Evolutionary conservation across 176 grass and related monocot species (phyloP), one percentile per base, ranked within the genome.

Genomic region (Avena eriantha): DNA sequence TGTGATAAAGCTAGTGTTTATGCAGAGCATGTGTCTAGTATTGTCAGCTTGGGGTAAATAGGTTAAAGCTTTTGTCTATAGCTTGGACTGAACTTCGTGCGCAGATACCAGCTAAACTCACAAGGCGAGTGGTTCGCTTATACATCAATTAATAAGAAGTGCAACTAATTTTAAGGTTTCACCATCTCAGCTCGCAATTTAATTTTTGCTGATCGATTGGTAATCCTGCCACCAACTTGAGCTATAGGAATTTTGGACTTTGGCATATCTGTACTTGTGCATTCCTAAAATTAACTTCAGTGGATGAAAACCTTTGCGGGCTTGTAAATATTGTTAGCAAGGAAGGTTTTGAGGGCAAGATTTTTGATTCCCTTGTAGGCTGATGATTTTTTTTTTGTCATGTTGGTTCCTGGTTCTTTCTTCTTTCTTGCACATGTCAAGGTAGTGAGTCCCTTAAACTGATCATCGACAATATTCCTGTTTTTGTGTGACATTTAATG

Each of bases 321-420:
- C 64, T 34, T 67, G 2, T 0, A 67, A 67, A 33, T 66, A 33
- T 66, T 63, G 22, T 77, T 85, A 31, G 41, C 51, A 54, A 76
- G n/a, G 53, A 85, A 72, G 21, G 49, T 12, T 85, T 78, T 85
- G 53, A 84, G 22, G 78, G 41, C 22, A 81, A 72, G 59, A 59
- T 77, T 47, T 89, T 89, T 84, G 80, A 80, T 87, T 85, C 71
- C 33, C 51, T 53, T 87, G 8, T 58, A 60, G 36, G 55, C 24
- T 74, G 55, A 84, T 89, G 47, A 82, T 73, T 67, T 89, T 29
- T 89, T 29, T 29, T 73, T 59, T 94, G 10, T 79, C 84, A 85
- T 21, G 24, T 74, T 89, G 54, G 81, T 84, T 94, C 83, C 53
- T 89, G 69, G 76, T 87, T 86, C 60, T 78, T 86, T 84, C 53